These are phyloP conservation scores for Avena sativa DNA, from an alignment of 176 grass and related monocot species.

Conservation along the genomic window DNA sequence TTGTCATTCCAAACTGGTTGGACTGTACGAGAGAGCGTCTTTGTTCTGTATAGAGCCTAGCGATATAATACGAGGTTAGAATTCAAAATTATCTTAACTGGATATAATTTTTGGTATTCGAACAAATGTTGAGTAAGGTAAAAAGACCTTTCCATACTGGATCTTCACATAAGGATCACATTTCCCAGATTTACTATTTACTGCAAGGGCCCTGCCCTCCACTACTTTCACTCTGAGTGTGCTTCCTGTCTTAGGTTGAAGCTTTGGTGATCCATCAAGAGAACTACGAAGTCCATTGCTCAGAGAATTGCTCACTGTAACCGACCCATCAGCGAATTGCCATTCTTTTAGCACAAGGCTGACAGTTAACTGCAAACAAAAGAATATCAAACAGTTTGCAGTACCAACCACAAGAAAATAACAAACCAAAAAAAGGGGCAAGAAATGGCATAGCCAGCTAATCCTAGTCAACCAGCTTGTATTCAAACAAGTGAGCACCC, in stretches of 20 bases:
- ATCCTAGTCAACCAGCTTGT: constrained; percentile 17
- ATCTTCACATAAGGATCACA: constrained; percentile 93
- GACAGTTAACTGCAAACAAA: constrained; percentile 73
- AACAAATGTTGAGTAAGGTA: constrained; percentile 32
- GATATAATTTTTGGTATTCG: constrained; percentile 11
- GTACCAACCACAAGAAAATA: constrained; percentile 22
- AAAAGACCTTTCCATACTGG: constrained; percentile 88
- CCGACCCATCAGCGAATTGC: constrained; percentile 94
- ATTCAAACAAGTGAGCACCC: background rate
- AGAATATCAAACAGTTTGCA: constrained; percentile 17
- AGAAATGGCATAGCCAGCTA: constrained; percentile 13
- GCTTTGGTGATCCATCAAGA: constrained; percentile 44
- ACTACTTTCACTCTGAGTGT: constrained; percentile 74
- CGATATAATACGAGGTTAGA: constrained; percentile 29
- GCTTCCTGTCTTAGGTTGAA: constrained; percentile 78
- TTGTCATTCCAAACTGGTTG: constrained; percentile 81
- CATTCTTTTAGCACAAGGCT: constrained; percentile 90
- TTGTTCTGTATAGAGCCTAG: constrained; percentile 87
- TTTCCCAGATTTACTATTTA: constrained; percentile 82
- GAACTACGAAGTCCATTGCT: constrained; percentile 44
- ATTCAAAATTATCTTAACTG: constrained; percentile 7
- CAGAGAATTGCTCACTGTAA: constrained; percentile 60
- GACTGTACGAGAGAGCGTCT: constrained; percentile 58
- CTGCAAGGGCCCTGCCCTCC: constrained; percentile 73
- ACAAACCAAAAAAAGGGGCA: constrained; percentile 3